These are phyloP conservation scores for Pseudogymnoascus sp. DNA, from an alignment of 2,329 filamentous ascomycete species.

Conservation along the genomic window DNA sequence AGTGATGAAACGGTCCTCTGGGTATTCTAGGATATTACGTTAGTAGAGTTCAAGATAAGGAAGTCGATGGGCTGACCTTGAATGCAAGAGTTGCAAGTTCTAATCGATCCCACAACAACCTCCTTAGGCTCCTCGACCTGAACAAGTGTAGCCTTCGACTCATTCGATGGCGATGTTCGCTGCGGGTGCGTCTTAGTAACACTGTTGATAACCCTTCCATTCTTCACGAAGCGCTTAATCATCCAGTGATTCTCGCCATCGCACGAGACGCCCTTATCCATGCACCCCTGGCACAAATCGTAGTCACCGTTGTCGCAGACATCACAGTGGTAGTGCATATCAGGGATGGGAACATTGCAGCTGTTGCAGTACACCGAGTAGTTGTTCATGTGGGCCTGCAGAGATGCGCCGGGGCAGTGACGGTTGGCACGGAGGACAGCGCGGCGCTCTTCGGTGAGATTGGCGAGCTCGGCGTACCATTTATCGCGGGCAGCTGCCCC, in stretches of 20 bases:
- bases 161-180: slow-evolving; percentile 36
- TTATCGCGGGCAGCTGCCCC: slow-evolving; percentile 25
- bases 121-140: slow-evolving; percentile 18
- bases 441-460: slow-evolving; percentile 22
- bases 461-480: slow-evolving; percentile 27
- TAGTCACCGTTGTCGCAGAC: slow-evolving; percentile 91
- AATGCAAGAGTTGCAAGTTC: slow-evolving; percentile 59
- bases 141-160: slow-evolving; percentile 22
- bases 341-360: slow-evolving; percentile 69
- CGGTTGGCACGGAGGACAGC: slow-evolving; percentile 11
- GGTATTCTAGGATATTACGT: slow-evolving; percentile 35
- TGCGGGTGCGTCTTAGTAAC: slow-evolving; percentile 72
- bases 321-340: slow-evolving; percentile 88
- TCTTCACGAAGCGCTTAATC: slow-evolving; percentile 77
- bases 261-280: slow-evolving; percentile 69
- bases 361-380: slow-evolving; percentile 93
- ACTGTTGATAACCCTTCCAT: slow-evolving; percentile 75
- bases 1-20: slow-evolving; percentile 74
- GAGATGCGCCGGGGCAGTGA: slow-evolving; percentile 10
- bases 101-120: slow-evolving; percentile 22
- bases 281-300: slow-evolving; percentile 77
- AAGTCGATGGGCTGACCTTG: slow-evolving; percentile 36
- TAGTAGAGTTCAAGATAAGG: slow-evolving; percentile 19
- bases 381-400: slow-evolving; percentile 24
- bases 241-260: slow-evolving; percentile 78